Conservation (phyloP, 257 asterid species). For the Nicotiana benthamiana region DNA sequence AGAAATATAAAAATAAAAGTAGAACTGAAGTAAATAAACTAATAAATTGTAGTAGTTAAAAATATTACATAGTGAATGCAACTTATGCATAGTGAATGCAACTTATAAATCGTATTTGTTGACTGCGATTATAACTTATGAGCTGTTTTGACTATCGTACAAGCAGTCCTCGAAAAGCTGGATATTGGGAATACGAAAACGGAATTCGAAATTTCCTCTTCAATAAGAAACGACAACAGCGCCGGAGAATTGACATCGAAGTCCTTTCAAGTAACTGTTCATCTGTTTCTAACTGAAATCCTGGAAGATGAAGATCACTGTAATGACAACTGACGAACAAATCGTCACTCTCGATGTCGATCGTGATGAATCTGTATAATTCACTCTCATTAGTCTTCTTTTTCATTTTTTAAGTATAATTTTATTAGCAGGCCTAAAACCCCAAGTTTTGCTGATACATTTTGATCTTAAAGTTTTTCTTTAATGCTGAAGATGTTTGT, state of each 20-base stretch:
- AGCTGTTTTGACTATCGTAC: too few relatives aligned
- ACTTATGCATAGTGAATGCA: too few relatives aligned
- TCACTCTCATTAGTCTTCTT: not conserved
- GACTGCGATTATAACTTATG: too few relatives aligned
- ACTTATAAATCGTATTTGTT: too few relatives aligned
- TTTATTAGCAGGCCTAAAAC: not conserved
- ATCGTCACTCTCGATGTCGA: slow-evolving; percentile 79
- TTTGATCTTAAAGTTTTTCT: slow-evolving; percentile 1
- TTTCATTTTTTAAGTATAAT: not conserved
- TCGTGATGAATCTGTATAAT: slow-evolving; percentile 77
- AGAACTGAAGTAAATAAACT: too few relatives aligned
- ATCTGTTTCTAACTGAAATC: not conserved
- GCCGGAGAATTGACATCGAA: not conserved
- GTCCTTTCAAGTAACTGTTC: not conserved
- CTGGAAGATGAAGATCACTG: slow-evolving; percentile 82
- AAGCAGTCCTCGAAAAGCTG: too few relatives aligned
- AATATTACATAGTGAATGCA: too few relatives aligned
- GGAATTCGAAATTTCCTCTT: not conserved
- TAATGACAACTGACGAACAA: slow-evolving; percentile 93
- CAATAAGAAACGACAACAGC: not conserved
- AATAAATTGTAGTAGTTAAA: too few relatives aligned
- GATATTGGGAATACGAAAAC: not conserved
- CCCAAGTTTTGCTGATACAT: not conserved
- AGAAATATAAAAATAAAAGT: too few relatives aligned
- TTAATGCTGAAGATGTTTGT: not conserved